Evolutionary conservation across 768 basidiomycete species (phyloP), one percentile per base, ranked within the genome.

Genomic region (Termitomyces sp.): DNA sequence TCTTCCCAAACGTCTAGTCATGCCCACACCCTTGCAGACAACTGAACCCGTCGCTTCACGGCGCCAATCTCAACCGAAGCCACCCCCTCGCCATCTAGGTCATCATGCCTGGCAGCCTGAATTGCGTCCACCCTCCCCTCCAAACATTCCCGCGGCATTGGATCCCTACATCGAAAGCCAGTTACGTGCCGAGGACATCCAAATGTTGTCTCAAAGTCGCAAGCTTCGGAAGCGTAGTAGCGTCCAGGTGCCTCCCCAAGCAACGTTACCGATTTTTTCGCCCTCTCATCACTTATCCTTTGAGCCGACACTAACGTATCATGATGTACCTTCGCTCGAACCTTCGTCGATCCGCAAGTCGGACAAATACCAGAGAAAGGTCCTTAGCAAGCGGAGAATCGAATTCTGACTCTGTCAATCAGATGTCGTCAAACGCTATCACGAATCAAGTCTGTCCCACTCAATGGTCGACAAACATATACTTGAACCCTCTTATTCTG

Each of bases 21-120:
- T 90, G 88, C 88, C 88, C 47, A 70, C 84, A 3, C 88, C 85
- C 16, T 76, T 90, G 39, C 82, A 84, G 65, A 70, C 60, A 49
- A 70, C 52, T 37, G 58, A 66, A 31, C 61, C 58, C 15, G 51
- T 58, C 39, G 54, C 60, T 26, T 49, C 60, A 15, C 60, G 63
- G 24, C 53, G 59, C 31, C 65, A 66, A 44, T 33, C 53, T 16
- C 66, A 59, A n/a, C 16, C 55, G 18, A 46, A 44, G 36, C 55
- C 45, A n/a, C 51, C 39, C n/a, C 41, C 57, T 48, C 55, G 52
- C 7, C 60, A 61, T 26, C 26, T 39, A 12, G 52, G 62, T 15
- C 18, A 34, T 24, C 53, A 57, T n/a, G 41, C 13, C 9, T 63
- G 59, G 61, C 62, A 51, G 52, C 59, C 62, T 26, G 60, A 61